Evolutionary conservation across 306 rosid species (phyloP).

Genomic region (Crataegus laevigata): DNA sequence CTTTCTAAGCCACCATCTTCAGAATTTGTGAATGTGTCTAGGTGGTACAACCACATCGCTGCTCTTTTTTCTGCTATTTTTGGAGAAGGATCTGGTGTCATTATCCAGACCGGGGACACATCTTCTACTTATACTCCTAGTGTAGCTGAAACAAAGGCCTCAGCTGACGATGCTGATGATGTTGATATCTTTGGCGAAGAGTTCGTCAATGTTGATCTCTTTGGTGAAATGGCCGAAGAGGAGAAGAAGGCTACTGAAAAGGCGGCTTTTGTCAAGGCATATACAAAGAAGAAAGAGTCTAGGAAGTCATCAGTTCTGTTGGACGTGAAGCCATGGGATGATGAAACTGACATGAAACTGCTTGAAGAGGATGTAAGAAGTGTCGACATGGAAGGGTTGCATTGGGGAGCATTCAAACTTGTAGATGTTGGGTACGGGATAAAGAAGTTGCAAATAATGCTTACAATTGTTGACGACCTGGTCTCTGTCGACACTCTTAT

Average conservation of each 20-base stretch:
- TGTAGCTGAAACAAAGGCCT: constrained; percentile 63
- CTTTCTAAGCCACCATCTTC: constrained; percentile 45
- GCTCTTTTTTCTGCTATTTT: constrained; percentile 74
- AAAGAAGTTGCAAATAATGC: constrained; percentile 76
- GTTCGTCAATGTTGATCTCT: constrained; percentile 70
- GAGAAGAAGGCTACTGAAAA: constrained; percentile 97
- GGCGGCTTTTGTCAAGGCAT: constrained; percentile 74
- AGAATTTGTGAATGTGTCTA: constrained; percentile 55
- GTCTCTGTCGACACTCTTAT: constrained; percentile 74
- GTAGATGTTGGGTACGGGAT: constrained; percentile 89
- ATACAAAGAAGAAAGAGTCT: constrained; percentile 78
- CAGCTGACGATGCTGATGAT: constrained; percentile 59
- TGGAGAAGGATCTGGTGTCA: constrained; percentile 78
- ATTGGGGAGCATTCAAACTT: constrained; percentile 96
- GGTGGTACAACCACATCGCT: constrained; percentile 83
- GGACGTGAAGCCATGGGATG: constrained; percentile 99
- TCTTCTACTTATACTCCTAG: constrained; percentile 65
- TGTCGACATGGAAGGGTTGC: constrained; percentile 64
- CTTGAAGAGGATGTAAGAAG: constrained; percentile 93
- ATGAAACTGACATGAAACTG: constrained; percentile 92
- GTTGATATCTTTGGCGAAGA: no score
- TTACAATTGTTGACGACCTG: constrained; percentile 72
- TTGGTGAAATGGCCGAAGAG: constrained; percentile 92
- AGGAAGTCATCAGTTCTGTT: constrained; percentile 88
- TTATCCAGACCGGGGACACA: constrained; percentile 40